phyloP scores from a whole-genome alignment of 345 rosid genomes.

The Camelina laxa region DNA sequence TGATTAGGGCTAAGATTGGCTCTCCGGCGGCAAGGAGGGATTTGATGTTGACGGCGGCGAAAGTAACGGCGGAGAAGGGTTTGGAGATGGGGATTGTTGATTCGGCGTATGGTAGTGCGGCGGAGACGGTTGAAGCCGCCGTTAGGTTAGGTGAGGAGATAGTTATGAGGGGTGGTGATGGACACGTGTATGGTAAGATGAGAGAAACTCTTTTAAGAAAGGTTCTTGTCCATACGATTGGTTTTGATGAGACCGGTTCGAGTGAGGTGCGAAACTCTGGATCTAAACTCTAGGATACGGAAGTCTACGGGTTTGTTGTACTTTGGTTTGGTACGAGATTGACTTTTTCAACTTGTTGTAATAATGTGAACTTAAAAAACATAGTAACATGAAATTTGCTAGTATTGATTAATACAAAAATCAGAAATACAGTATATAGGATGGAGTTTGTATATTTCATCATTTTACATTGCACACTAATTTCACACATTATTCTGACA shows the following conservation, averaged over 20 bases:
- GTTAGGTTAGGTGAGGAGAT: constrained; percentile 54
- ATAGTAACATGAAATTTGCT: no score
- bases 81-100: constrained; percentile 58
- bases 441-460: no score
- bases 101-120: constrained; percentile 52
- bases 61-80: constrained; percentile 58
- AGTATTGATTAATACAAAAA: no score
- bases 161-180: constrained; percentile 47
- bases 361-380: no score
- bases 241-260: constrained; percentile 29
- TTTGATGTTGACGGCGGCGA: constrained; percentile 55
- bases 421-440: no score
- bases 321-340: neutral
- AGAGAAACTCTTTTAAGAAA: constrained; percentile 47
- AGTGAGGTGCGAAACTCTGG: constrained; percentile 3
- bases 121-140: constrained; percentile 57
- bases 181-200: constrained; percentile 60
- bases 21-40: constrained; percentile 51
- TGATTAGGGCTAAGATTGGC: constrained; percentile 51
- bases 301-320: no score
- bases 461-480: neutral
- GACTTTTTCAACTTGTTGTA: neutral
- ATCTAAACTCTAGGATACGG: constrained; percentile 10
- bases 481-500: neutral
- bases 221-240: constrained; percentile 39